These are phyloP conservation scores for Dichotomopilus funicola DNA, from an alignment of 2,329 filamentous ascomycete species.

Conservation along the genomic window DNA sequence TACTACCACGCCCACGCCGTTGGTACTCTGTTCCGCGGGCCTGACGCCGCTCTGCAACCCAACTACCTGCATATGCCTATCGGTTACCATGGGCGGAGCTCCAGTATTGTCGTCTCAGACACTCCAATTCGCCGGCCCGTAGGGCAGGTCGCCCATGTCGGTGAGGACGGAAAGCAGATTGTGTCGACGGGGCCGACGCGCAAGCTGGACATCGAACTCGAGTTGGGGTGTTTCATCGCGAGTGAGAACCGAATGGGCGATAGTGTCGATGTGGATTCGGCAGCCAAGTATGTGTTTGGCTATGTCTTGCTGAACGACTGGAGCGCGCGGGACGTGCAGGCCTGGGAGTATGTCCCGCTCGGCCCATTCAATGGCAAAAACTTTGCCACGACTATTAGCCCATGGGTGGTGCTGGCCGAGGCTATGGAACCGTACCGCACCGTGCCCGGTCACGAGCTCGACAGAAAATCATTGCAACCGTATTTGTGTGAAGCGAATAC, in stretches of 20 bases:
- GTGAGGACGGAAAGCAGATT: constrained; percentile 55
- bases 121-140: constrained; percentile 66
- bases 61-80: constrained; percentile 80
- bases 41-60: constrained; percentile 65
- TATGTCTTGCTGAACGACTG: constrained; percentile 82
- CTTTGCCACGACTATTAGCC: constrained; percentile 69
- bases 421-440: constrained; percentile 56
- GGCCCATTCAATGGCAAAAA: constrained; percentile 83
- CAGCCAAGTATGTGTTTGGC: constrained; percentile 67
- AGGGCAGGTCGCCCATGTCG: constrained; percentile 66
- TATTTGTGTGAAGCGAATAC: constrained; percentile 53
- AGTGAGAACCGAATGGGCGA: constrained; percentile 58
- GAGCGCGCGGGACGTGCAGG: constrained; percentile 76
- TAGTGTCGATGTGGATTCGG: constrained; percentile 55
- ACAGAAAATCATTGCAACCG: constrained; percentile 28
- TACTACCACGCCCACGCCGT: constrained; percentile 66
- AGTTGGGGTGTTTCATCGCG: constrained; percentile 70
- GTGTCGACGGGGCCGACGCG: constrained; percentile 53
- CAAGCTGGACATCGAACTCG: constrained; percentile 72
- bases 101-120: constrained; percentile 67
- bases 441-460: constrained; percentile 28
- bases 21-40: constrained; percentile 65
- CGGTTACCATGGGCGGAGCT: constrained; percentile 73
- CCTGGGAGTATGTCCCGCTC: constrained; percentile 77
- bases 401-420: constrained; percentile 73